Evolutionary conservation across 2,329 filamentous ascomycete species (phyloP), one percentile per base, ranked within the genome.

Genomic region (Fonsecaea monophora): DNA sequence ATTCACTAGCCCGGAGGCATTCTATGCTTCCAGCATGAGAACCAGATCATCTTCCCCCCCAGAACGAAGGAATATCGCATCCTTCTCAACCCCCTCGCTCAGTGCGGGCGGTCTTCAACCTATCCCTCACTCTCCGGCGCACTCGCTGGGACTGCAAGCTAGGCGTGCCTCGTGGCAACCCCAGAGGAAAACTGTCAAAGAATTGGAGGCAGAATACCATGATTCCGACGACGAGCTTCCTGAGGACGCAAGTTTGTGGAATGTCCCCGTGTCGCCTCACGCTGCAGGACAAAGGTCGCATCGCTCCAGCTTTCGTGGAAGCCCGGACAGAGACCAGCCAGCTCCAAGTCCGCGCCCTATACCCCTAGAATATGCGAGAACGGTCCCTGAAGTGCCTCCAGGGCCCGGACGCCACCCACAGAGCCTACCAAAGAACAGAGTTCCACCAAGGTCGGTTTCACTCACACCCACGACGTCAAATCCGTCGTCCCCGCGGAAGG

Each of bases 161-260:
- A 74, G 78, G 42, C 78, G 80, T 62, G 73, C 76, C 18, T 79
- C 80, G 15, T 78, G 79, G 77, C 80, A 82, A 67, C 79, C 78
- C 40, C 77, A 73, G 54, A 78, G 81, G 63, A 83, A 83, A 70
- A 78, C 80, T 3, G 67, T 81, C n/a, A 79, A 81, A 68, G 82
- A 84, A 53, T 65, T 84, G 30, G 82, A 84, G 70, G 80, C 79
- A 18, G 82, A 84, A 73, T 84, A 82, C 61, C 77, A 83, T 70
- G 82, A 84, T 66, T 82, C 80, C 1, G 82, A 84, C 65, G 82
- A 84, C 56, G 82, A 84, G 25, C 71, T 84, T 38, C 82, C 82
- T 4, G 82, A 83, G 55, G 82, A 84, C 74, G 79, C 81, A 9
- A 82, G 81, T 68, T 71, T 84, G 8, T 83, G 80, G 79, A 84